phyloP scores from a whole-genome alignment of 306 rosid species.

The Carpinus fangiana region DNA sequence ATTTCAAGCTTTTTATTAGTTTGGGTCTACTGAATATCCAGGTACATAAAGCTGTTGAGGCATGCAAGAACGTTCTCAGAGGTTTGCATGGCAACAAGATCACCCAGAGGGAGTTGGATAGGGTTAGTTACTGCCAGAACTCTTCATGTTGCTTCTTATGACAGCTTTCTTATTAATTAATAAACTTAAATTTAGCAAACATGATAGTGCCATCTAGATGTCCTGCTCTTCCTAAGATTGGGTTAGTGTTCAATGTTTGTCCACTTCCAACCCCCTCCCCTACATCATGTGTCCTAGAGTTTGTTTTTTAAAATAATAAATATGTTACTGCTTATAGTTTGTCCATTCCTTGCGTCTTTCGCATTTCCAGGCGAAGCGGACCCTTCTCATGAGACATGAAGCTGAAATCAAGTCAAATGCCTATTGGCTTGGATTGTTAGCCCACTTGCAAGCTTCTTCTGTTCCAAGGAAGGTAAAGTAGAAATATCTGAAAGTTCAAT shows the following conservation, averaged over 20 bases:
- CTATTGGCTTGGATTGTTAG: slow-evolving; percentile 93
- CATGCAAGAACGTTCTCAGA: slow-evolving; percentile 95
- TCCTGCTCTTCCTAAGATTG: not conserved
- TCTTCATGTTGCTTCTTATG: slow-evolving; percentile 15
- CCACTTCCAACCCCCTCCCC: not conserved
- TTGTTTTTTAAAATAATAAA: slow-evolving; percentile 2
- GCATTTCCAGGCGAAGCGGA: slow-evolving; percentile 74
- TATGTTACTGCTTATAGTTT: slow-evolving; percentile 21
- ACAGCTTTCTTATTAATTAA: not conserved
- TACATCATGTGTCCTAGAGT: not conserved
- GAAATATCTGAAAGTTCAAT: slow-evolving; percentile 17
- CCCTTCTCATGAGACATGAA: slow-evolving; percentile 96
- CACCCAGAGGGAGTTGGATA: slow-evolving; percentile 92
- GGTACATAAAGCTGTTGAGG: slow-evolving; percentile 97
- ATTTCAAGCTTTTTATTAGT: slow-evolving; percentile 25
- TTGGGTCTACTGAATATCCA: slow-evolving; percentile 41
- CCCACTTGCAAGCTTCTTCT: slow-evolving; percentile 92
- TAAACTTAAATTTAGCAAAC: slow-evolving; percentile 8
- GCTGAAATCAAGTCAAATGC: slow-evolving; percentile 98
- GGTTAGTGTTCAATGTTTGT: not conserved
- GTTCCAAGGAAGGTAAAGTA: slow-evolving; percentile 92
- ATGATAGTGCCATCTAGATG: not conserved
- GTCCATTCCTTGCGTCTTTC: slow-evolving; percentile 22
- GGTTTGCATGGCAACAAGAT: slow-evolving; percentile 88
- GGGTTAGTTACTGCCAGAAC: slow-evolving; percentile 59